phyloP scores from a whole-genome alignment of 805 yeast genomes.

The Yarrowia phangngaensis region DNA sequence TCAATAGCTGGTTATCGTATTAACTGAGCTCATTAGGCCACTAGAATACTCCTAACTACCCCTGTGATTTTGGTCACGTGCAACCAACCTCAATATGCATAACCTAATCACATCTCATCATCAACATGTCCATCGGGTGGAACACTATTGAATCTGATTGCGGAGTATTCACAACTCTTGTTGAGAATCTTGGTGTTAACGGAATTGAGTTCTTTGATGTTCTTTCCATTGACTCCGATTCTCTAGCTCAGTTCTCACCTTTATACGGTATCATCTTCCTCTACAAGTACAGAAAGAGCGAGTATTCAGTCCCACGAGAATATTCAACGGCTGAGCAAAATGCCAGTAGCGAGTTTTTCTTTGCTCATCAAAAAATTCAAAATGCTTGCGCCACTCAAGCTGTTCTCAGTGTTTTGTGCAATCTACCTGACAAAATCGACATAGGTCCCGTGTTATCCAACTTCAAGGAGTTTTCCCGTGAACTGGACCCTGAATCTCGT shows the following conservation, averaged over 20 bases:
- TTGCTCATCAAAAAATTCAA: slow-evolving; percentile 60
- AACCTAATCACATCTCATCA: neutral
- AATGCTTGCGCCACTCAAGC: slow-evolving; percentile 78
- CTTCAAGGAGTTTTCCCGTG: slow-evolving; percentile 49
- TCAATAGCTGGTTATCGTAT: no score
- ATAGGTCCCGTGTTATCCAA: slow-evolving; percentile 50
- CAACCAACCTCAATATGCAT: no score
- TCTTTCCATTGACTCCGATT: slow-evolving; percentile 49
- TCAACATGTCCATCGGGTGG: slow-evolving; percentile 44
- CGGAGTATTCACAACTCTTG: slow-evolving; percentile 60
- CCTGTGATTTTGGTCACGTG: no score
- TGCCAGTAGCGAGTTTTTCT: slow-evolving; percentile 43
- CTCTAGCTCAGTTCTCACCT: slow-evolving; percentile 38
- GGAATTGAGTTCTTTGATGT: slow-evolving; percentile 58
- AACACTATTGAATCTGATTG: slow-evolving; percentile 65
- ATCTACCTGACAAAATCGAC: slow-evolving; percentile 42
- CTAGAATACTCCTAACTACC: no score
- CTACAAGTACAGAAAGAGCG: slow-evolving; percentile 54
- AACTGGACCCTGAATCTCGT: slow-evolving; percentile 53
- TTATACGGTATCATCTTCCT: slow-evolving; percentile 59
- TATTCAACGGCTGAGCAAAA: slow-evolving; percentile 43
- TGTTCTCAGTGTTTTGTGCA: slow-evolving; percentile 54
- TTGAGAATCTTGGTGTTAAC: slow-evolving; percentile 52
- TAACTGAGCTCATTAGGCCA: no score
- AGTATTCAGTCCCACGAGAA: slow-evolving; percentile 40